Percentiles rank a stretch among this genome's conserved stretches.
These are phyloP conservation scores for Micractinium conductrix DNA, from an alignment of 139 green algal genomes.

Conservation along the genomic window DNA sequence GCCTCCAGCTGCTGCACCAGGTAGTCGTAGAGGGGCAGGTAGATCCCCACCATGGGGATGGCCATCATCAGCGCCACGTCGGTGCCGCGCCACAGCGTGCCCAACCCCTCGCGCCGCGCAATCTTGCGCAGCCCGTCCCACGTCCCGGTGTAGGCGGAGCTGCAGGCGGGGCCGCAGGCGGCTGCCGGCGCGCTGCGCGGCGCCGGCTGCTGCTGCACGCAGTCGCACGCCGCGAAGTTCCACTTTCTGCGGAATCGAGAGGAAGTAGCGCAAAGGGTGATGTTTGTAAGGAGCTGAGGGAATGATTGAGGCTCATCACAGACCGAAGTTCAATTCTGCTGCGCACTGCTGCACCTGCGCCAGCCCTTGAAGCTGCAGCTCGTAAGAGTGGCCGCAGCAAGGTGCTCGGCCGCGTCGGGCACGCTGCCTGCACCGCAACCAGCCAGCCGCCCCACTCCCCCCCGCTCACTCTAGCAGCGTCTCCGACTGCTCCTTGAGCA, in stretches of 20 bases:
- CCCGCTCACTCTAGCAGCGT: slow-evolving; percentile 47
- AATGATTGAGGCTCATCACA: too few species aligned
- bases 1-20: slow-evolving; percentile 55
- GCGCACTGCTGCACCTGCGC: too few species aligned
- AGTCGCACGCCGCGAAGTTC: slow-evolving; percentile 48
- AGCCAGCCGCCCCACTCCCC: not conserved
- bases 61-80: slow-evolving; percentile 76
- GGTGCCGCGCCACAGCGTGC: slow-evolving; percentile 79
- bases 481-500: slow-evolving; percentile 11
- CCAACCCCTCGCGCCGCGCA: slow-evolving; percentile 65
- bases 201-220: not conserved
- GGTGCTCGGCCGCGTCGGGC: too few species aligned
- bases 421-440: too few species aligned
- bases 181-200: not conserved
- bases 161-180: slow-evolving; percentile 25
- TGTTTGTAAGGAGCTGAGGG: not conserved
- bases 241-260: slow-evolving; percentile 47
- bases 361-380: too few species aligned
- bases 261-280: not conserved
- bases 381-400: too few species aligned
- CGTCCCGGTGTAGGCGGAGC: slow-evolving; percentile 31
- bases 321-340: too few species aligned
- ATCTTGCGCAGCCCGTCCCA: slow-evolving; percentile 59
- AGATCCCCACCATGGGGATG: slow-evolving; percentile 92
- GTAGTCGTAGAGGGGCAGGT: slow-evolving; percentile 95